Evolutionary conservation across 2,329 filamentous ascomycete species (phyloP).

Genomic region (Scopulariopsis brevicaulis): DNA sequence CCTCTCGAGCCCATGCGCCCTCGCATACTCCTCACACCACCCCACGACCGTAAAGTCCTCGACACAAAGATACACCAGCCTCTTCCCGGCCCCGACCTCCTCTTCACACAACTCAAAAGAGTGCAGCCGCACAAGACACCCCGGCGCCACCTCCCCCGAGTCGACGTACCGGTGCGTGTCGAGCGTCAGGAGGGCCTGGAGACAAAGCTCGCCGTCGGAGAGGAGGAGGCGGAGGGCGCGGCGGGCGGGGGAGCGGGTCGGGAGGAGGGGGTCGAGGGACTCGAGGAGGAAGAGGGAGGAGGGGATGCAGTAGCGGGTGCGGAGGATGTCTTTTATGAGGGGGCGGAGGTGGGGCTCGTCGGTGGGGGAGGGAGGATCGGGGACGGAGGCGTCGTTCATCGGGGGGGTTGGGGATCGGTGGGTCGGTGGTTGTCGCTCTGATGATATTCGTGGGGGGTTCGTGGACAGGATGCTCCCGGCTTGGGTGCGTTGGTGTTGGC

Average conservation of each 20-base stretch:
- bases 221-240: conserved; percentile 35
- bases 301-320: conserved; percentile 32
- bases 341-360: conserved; percentile 15
- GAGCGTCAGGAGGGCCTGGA: conserved; percentile 37
- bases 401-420: background rate
- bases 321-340: conserved; percentile 34
- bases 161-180: conserved; percentile 37
- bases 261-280: conserved; percentile 23
- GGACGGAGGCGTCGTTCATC: background rate
- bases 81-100: conserved; percentile 4
- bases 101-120: conserved; percentile 15
- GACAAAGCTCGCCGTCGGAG: conserved; percentile 39
- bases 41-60: conserved; percentile 32
- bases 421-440: background rate
- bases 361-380: conserved; percentile 22
- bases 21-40: conserved; percentile 29
- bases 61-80: conserved; percentile 33
- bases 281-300: conserved; percentile 39
- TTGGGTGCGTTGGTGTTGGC: too few relatives aligned
- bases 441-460: too few relatives aligned
- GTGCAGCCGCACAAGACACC: conserved; percentile 36
- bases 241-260: conserved; percentile 23
- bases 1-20: background rate
- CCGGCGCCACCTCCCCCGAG: conserved; percentile 28
- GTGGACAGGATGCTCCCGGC: too few relatives aligned